These are phyloP conservation scores for Scheffersomyces insectosa DNA, from an alignment of 1,139 yeast species.

Conservation along the genomic window DNA sequence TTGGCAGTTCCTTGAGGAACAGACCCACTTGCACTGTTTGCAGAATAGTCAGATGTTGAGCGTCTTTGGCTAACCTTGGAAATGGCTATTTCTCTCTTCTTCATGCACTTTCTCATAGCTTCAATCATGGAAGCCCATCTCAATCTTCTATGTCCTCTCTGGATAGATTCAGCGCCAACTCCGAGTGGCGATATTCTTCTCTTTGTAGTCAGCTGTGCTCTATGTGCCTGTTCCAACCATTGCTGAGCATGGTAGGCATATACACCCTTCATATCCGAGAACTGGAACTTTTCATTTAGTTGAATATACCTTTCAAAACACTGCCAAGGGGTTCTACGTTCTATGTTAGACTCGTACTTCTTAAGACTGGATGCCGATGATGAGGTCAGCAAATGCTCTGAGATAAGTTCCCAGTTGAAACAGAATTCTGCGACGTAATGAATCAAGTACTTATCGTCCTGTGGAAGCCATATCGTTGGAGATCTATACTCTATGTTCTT, in stretches of 20 bases:
- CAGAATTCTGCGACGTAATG: conserved; percentile 83
- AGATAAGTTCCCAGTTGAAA: conserved; percentile 90
- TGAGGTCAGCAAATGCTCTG: conserved; percentile 67
- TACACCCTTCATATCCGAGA: conserved; percentile 84
- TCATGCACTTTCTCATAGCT: conserved; percentile 87
- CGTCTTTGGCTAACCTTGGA: conserved; percentile 39
- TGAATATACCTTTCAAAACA: conserved; percentile 96
- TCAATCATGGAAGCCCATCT: conserved; percentile 98
- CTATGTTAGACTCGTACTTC: conserved; percentile 81
- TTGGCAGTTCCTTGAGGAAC: conserved; percentile 2
- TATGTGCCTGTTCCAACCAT: conserved; percentile 90
- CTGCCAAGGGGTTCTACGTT: conserved; percentile 97
- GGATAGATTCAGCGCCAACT: conserved; percentile 86
- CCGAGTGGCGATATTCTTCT: conserved; percentile 90
- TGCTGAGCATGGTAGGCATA: conserved; percentile 82
- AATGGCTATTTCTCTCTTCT: conserved; percentile 67
- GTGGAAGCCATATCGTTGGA: conserved; percentile 95
- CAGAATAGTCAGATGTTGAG: conserved; percentile 13
- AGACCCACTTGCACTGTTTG: conserved; percentile 7
- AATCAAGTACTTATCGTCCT: conserved; percentile 80
- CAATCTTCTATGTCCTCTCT: conserved; percentile 84
- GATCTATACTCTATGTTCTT: conserved; percentile 78
- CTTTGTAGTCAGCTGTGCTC: conserved; percentile 83
- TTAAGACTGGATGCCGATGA: conserved; percentile 57
- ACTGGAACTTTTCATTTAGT: conserved; percentile 82